Evolutionary conservation across 108 stramenopile species (phyloP).

Genomic region (Pseudonitzschia delicatissima): DNA sequence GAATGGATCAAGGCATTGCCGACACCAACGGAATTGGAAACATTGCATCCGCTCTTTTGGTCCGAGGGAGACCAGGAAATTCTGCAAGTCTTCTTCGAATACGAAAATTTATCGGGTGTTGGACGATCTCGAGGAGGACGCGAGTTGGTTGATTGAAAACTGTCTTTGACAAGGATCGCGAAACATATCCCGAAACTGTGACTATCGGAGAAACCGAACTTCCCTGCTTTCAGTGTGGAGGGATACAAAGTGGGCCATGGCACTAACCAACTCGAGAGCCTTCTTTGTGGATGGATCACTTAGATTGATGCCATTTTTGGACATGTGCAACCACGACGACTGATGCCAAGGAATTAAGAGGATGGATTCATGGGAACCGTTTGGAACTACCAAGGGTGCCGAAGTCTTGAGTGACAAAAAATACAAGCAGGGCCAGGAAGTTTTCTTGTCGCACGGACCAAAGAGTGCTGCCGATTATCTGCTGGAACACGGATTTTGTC

Average conservation of each 20-base stretch:
- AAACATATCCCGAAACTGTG: conserved; percentile 58
- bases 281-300: conserved; percentile 85
- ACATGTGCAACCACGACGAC: conserved; percentile 86
- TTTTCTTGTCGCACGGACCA: conserved; percentile 82
- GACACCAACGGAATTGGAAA: conserved; percentile 47
- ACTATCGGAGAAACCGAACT: conserved; percentile 25
- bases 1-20: conserved; percentile 67
- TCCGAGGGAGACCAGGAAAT: conserved; percentile 78
- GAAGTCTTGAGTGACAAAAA: conserved; percentile 39
- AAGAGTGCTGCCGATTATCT: conserved; percentile 89
- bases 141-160: conserved; percentile 61
- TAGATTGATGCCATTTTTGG: conserved; percentile 78
- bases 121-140: conserved; percentile 87
- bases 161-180: conserved; percentile 55
- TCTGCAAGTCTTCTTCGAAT: conserved; percentile 68
- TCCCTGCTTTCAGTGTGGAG: conserved; percentile 58
- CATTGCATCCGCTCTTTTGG: conserved; percentile 69
- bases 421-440: conserved; percentile 60
- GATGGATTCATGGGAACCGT: conserved; percentile 65
- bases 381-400: conserved; percentile 70
- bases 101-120: conserved; percentile 75
- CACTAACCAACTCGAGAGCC: conserved; percentile 67
- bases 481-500: conserved; percentile 88
- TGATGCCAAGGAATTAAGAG: conserved; percentile 47
- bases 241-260: conserved; percentile 88